Evolutionary conservation across 805 yeast species (phyloP).

Genomic region (Candida arabinofermentans): DNA sequence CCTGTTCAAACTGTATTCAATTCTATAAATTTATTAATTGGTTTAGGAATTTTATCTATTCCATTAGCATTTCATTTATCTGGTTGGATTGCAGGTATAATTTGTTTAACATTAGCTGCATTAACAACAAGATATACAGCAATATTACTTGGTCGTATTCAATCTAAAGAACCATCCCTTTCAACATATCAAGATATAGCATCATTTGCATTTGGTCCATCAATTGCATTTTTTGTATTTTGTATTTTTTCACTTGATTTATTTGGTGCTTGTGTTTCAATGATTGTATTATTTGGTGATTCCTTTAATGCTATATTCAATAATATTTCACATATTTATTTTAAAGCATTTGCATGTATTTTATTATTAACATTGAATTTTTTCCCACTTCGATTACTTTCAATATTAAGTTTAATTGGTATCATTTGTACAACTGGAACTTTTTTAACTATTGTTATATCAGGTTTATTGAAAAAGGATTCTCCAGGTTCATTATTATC

Average conservation of each 20-base stretch:
- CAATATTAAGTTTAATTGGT: slow-evolving; percentile 67
- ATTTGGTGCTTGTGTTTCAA: slow-evolving; percentile 55
- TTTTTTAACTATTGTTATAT: slow-evolving; percentile 50
- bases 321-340: slow-evolving; percentile 32
- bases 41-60: slow-evolving; percentile 69
- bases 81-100: slow-evolving; percentile 58
- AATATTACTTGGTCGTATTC: slow-evolving; percentile 46
- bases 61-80: slow-evolving; percentile 66
- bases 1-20: slow-evolving; percentile 75
- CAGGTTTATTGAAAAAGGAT: slow-evolving; percentile 57
- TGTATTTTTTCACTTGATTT: slow-evolving; percentile 51
- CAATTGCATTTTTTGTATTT: slow-evolving; percentile 41
- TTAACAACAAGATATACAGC: slow-evolving; percentile 52
- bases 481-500: slow-evolving; percentile 72
- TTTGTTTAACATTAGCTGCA: slow-evolving; percentile 41
- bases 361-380: slow-evolving; percentile 47
- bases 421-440: slow-evolving; percentile 66
- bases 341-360: slow-evolving; percentile 39
- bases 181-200: slow-evolving; percentile 62
- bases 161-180: slow-evolving; percentile 36
- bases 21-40: slow-evolving; percentile 71
- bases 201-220: slow-evolving; percentile 41
- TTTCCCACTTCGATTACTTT: slow-evolving; percentile 68
- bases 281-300: slow-evolving; percentile 57
- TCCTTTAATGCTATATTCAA: slow-evolving; percentile 51